Base-by-base conservation (phyloP, 164 flowering plant genomes). In the Paratinospora sagittata region DNA sequence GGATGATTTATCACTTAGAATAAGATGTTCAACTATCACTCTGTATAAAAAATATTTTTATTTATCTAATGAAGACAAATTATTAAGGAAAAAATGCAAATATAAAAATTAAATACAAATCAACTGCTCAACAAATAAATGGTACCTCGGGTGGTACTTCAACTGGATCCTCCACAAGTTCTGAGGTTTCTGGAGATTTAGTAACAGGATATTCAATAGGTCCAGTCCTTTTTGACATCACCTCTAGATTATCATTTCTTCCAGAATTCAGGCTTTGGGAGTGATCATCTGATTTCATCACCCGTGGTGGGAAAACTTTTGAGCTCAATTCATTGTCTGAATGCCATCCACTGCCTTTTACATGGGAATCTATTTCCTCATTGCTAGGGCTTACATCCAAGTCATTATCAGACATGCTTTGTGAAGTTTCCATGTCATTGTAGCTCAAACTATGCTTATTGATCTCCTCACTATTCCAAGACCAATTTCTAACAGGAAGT, bases 131-230 rank as follows among this genome's bases (percentile, higher is more conserved):
- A 57, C 43, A 67, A 77, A 71, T 23, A 47, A n/a, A 74, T 8
- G 21, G 37, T 87, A 95, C 99, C 99, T 92, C 99, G 19, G 96
- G 92, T 39, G 98, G 98, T 77, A 92, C 86, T 78, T 87, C 89
- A 75, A 78, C 72, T 64, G 93, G 89, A 82, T 89, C 92, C 33
- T 81, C 90, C 66, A 82, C 52, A 74, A 49, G 75, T 76, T 69
- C 77, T 37, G 87, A 72, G 12, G 67, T 65, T 74, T 57, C 19
- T 13, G 76, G 58, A 27, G 82, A 62, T 62, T 24, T 77, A 30
- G 78, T 70, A 33, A 69, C 77, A 69, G 78, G 80, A 77, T 27
- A 65, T 66, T 76, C 78, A 68, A 41, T 73, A 17, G 70, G 52
- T 49, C 69, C 78, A 60, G 49, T 39, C 61, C 26, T 41, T 66